Evolutionary conservation across 352 stramenopile species (phyloP).

Genomic region (Stramenopiles sp.): DNA sequence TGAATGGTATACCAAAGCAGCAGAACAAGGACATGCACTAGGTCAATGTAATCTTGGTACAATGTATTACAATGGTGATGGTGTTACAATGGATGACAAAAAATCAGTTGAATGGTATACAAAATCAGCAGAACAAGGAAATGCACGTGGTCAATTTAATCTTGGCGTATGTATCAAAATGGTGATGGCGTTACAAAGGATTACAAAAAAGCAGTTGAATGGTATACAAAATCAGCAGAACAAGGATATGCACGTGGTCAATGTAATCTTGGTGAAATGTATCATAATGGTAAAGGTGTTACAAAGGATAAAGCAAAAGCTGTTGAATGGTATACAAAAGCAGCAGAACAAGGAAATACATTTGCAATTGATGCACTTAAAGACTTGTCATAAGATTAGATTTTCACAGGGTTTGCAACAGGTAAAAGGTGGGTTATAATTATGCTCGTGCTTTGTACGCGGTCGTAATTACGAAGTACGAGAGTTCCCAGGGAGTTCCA

Average conservation of each 20-base stretch:
- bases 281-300: slow-evolving; percentile 36
- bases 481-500: too few relatives aligned
- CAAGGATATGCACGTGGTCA: slow-evolving; percentile 37
- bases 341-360: slow-evolving; percentile 24
- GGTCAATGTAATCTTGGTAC: background rate
- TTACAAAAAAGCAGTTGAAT: slow-evolving; percentile 30
- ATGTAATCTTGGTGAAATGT: slow-evolving; percentile 45
- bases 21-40: background rate
- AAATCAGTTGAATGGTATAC: slow-evolving; percentile 39
- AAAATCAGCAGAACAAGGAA: slow-evolving; percentile 31
- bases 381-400: too few relatives aligned
- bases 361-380: too few relatives aligned
- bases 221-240: slow-evolving; percentile 40
- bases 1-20: slow-evolving; percentile 3
- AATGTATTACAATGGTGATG: background rate
- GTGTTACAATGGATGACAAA: background rate
- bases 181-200: slow-evolving; percentile 39
- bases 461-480: too few relatives aligned
- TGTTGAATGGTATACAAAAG: slow-evolving; percentile 45
- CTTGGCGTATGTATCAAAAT: slow-evolving; percentile 44
- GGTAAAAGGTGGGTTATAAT: too few relatives aligned
- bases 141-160: slow-evolving; percentile 46
- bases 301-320: slow-evolving; percentile 32
- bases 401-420: too few relatives aligned
- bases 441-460: too few relatives aligned